A percentile compares a stretch with the other conserved stretches of the same genome.
Conservation (phyloP, 192 early-diverging fungal genomes). For the Spinellus fusiger region DNA sequence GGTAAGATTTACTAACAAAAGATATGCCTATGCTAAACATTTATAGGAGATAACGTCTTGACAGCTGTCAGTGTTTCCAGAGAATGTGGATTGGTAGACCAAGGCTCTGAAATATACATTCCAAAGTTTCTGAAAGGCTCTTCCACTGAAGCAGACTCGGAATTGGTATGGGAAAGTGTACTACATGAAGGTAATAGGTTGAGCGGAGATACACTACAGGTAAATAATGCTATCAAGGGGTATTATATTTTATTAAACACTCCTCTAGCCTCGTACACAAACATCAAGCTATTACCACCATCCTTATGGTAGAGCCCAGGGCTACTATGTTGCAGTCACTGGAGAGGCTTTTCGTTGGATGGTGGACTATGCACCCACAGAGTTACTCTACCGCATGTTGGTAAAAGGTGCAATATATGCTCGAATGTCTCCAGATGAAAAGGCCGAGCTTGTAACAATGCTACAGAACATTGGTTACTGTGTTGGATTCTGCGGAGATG, state of each 20-base stretch:
- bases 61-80: conserved; percentile 92
- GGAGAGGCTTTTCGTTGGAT: conserved; percentile 97
- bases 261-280: conserved; percentile 2
- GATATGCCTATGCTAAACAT: not conserved
- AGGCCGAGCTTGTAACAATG: conserved; percentile 86
- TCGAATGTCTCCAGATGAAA: conserved; percentile 98
- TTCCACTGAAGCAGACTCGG: conserved; percentile 42
- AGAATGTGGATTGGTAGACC: conserved; percentile 87
- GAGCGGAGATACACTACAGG: conserved; percentile 41
- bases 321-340: conserved; percentile 86
- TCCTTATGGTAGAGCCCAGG: not conserved
- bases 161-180: conserved; percentile 69
- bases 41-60: conserved; percentile 84
- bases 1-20: conserved; percentile 35
- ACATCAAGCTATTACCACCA: not conserved
- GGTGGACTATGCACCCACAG: conserved; percentile 66
- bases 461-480: conserved; percentile 89
- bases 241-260: conserved; percentile 1
- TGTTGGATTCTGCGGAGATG: conserved; percentile 98
- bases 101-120: conserved; percentile 67
- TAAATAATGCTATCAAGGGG: conserved; percentile 10
- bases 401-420: conserved; percentile 91
- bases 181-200: conserved; percentile 39
- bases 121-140: conserved; percentile 61
- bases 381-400: conserved; percentile 70